Conservation (phyloP, 768 basidiomycete genomes). For the Tricholoma furcatifolium region DNA sequence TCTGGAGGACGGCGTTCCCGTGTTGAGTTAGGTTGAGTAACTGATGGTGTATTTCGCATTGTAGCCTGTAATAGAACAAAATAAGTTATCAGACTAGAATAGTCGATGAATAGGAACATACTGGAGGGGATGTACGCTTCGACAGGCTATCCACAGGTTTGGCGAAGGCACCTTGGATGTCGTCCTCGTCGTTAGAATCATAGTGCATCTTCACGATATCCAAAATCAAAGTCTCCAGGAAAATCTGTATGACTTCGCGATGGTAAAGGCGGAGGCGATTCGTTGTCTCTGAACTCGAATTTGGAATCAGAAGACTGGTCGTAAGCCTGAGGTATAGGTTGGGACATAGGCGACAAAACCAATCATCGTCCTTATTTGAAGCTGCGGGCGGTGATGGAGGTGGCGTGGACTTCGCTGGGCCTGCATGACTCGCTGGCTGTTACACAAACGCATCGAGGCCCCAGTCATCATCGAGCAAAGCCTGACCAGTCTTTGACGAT, state of each 20-base stretch:
- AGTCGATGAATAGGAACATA: conserved; percentile 12
- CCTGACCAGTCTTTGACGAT: background rate
- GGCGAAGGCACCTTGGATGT: conserved; percentile 66
- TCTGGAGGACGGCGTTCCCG: conserved; percentile 19
- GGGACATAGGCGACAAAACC: conserved; percentile 11
- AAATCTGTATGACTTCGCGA: conserved; percentile 19
- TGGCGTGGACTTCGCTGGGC: background rate
- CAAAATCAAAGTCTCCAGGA: conserved; percentile 67
- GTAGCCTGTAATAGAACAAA: background rate
- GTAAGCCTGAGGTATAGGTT: conserved; percentile 16
- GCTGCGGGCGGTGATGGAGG: background rate
- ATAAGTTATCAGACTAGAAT: background rate
- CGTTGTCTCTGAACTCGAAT: conserved; percentile 48
- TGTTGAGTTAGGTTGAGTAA: conserved; percentile 15
- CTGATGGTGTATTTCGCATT: conserved; percentile 10
- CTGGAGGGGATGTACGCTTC: conserved; percentile 18
- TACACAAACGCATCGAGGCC: conserved; percentile 30
- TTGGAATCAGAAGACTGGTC: conserved; percentile 18
- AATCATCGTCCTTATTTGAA: conserved; percentile 11
- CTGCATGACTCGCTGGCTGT: conserved; percentile 4
- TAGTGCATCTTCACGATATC: conserved; percentile 41
- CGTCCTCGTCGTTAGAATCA: conserved; percentile 48
- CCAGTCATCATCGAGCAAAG: conserved; percentile 38
- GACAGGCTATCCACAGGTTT: conserved; percentile 51
- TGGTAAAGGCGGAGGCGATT: conserved; percentile 16